Conservation (phyloP, 2,329 filamentous ascomycete species). For the Capronia americana region DNA sequence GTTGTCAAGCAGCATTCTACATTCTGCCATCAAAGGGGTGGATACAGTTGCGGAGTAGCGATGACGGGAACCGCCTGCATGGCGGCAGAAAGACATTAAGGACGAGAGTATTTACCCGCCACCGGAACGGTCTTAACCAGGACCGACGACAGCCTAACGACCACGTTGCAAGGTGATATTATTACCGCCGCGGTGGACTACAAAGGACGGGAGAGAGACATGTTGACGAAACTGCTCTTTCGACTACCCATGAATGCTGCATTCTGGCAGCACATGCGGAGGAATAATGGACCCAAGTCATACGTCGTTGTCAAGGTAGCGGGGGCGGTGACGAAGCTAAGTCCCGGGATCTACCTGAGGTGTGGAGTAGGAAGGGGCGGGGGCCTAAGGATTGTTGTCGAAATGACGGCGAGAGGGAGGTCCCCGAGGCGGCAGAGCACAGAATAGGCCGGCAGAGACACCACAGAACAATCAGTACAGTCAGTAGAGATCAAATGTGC, state of each 20-base stretch:
- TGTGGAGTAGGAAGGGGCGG: neutral
- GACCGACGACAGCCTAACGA: neutral
- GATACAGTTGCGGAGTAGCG: neutral
- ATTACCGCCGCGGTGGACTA: neutral
- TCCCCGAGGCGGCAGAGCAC: neutral
- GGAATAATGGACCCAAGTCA: neutral
- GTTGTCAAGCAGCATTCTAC: neutral
- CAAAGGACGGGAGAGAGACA: neutral
- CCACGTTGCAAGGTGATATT: neutral
- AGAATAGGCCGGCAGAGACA: constrained; percentile 4
- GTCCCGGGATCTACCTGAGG: neutral
- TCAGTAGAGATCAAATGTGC: neutral
- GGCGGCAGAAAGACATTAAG: neutral
- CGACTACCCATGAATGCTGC: neutral
- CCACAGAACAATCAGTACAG: neutral
- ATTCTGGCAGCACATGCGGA: neutral
- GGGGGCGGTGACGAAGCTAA: neutral
- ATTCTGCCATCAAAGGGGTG: neutral
- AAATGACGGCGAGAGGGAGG: neutral
- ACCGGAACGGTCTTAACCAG: neutral
- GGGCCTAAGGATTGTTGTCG: neutral
- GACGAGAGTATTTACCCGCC: neutral
- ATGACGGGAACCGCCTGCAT: neutral
- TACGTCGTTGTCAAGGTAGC: neutral
- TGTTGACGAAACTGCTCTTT: neutral